These are phyloP conservation scores for Staphylotrichum tortipilum DNA, from an alignment of 495 filamentous ascomycete genomes.

Conservation along the genomic window DNA sequence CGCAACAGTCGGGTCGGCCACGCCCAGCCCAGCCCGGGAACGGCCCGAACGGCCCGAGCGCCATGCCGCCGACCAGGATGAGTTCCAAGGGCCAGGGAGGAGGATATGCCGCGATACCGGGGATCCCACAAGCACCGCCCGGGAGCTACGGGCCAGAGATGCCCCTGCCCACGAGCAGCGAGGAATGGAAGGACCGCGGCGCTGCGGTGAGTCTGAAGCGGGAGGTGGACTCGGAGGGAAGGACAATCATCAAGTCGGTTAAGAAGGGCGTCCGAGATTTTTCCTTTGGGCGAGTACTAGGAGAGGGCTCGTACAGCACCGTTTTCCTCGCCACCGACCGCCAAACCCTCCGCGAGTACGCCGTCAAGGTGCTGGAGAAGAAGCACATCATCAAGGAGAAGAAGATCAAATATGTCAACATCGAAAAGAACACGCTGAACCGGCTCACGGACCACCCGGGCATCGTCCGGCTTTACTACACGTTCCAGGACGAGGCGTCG, in stretches of 20 bases:
- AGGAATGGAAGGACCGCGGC: slow-evolving; percentile 93
- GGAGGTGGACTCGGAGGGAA: slow-evolving; percentile 76
- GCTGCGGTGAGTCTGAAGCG: slow-evolving; percentile 71
- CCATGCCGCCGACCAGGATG: slow-evolving; percentile 54
- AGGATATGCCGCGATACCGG: slow-evolving; percentile 37
- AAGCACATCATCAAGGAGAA: slow-evolving; percentile 99
- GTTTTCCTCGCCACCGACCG: slow-evolving; percentile 92
- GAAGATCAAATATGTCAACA: slow-evolving; percentile 99
- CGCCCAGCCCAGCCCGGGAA: slow-evolving; percentile 38
- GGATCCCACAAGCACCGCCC: slow-evolving; percentile 29
- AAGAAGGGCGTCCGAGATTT: slow-evolving; percentile 99
- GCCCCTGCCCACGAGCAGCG: slow-evolving; percentile 59
- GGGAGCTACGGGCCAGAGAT: slow-evolving; percentile 54
- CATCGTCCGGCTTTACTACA: slow-evolving; percentile 95
- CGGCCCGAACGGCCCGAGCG: slow-evolving; percentile 46
- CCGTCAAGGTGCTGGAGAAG: slow-evolving; percentile 97
- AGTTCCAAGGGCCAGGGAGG: slow-evolving; percentile 55
- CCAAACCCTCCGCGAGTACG: slow-evolving; percentile 92
- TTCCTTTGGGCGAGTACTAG: slow-evolving; percentile 81
- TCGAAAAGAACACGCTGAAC: slow-evolving; percentile 97
- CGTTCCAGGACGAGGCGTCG: slow-evolving; percentile 93
- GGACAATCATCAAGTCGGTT: slow-evolving; percentile 68
- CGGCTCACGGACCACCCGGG: slow-evolving; percentile 93
- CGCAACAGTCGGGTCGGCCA: slow-evolving; percentile 51
- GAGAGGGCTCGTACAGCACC: slow-evolving; percentile 97